Base-by-base conservation (phyloP, 805 yeast species). In the Candida insectalens region DNA sequence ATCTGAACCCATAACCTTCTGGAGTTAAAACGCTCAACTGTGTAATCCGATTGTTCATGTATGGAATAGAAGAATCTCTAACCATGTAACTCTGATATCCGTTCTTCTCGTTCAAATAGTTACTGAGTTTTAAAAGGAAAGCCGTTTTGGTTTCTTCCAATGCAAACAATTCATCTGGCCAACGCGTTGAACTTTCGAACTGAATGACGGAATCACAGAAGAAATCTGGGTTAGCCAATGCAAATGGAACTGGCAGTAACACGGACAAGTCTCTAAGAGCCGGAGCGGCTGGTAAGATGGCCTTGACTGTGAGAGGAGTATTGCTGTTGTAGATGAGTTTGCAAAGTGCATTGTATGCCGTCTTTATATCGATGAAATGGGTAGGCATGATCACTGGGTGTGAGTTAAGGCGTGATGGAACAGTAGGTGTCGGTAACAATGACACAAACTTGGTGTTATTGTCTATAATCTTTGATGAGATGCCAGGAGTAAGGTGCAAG, bases 131-230 rank as follows among this genome's bases (percentile, higher is more conserved):
- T 35, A 92, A 53, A 46, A 89, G 60, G 45, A 92, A 84, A 6
- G 97, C 97, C 21, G 94, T 74, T 51, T 92, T 92, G 12, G 95
- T 81, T 48, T 81, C 78, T 54, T 92, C 97, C 35, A 87, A 60
- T 2, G 96, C 87, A 26, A 67, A 60, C 5, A 85, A 53, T 53
- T 92, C 96, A 55, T 83, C 94, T 2, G 99, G 99, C 99, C 99
- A 92, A 53, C 77, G 76, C n/a, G 73, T 68, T 2, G 95, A 83
- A 3, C 83, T 65, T 59, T 92, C 98, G 55, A 92, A 84, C 56
- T 88, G 95, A 25, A 92, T 53, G 7, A 92, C 67, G 12, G 79
- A 77, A 29, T 83, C 88, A 46, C 81, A 83, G 64, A 84, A 74
- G 50, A 81, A 83, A 49, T 81, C 83, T 4, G 85, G 87, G 44